Percentiles rank a stretch among this genome's conserved stretches.
phyloP scores from a whole-genome alignment of 164 flowering plant genomes.

The Piper betle region DNA sequence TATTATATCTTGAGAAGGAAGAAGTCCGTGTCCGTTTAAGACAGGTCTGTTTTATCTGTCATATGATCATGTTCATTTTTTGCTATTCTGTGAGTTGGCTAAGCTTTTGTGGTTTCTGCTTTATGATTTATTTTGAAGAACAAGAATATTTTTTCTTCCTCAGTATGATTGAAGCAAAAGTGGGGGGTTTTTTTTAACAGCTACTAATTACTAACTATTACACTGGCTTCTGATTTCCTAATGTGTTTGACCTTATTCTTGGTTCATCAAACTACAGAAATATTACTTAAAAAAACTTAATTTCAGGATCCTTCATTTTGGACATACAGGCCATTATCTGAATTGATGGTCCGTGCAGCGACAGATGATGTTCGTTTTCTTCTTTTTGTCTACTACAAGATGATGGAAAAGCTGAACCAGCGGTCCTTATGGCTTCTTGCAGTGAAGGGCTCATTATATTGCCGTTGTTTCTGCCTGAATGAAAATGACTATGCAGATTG shows the following conservation, averaged over 20 bases:
- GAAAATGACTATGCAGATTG: constrained; percentile 66
- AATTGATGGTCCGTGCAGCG: constrained; percentile 85
- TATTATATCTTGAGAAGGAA: constrained; percentile 81
- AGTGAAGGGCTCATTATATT: constrained; percentile 73
- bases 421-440: constrained; percentile 71
- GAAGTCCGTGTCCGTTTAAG: constrained; percentile 72
- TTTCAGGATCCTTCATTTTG: constrained; percentile 81
- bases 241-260: no score
- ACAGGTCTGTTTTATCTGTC: constrained; percentile 41
- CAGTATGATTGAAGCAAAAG: no score
- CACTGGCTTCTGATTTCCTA: neutral
- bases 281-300: constrained; percentile 1
- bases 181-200: no score
- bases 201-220: no score
- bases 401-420: constrained; percentile 64
- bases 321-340: constrained; percentile 80
- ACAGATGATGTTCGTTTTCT: constrained; percentile 98
- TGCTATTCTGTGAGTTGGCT: neutral
- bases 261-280: neutral
- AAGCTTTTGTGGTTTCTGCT: neutral
- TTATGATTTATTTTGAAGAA: no score
- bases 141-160: no score
- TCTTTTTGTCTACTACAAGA: constrained; percentile 62
- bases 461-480: constrained; percentile 79
- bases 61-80: neutral